Conservation (phyloP, 345 rosid genomes). For the Xanthoceras sorbifolium region DNA sequence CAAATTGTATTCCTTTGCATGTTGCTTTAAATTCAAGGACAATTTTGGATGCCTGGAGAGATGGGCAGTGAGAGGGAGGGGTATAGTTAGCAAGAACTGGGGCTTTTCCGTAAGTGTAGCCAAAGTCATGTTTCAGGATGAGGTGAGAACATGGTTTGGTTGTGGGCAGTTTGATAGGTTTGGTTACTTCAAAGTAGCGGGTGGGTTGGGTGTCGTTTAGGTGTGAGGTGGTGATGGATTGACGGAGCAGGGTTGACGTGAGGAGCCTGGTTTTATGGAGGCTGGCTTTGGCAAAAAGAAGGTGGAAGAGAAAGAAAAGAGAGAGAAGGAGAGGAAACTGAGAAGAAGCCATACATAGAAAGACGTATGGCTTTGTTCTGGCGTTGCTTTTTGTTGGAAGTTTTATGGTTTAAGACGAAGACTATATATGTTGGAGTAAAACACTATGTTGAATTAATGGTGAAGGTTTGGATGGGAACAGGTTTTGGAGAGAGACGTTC, state of each 20-base stretch:
- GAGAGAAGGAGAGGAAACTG: conserved; percentile 28
- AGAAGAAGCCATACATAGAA: conserved; percentile 44
- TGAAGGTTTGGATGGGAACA: not conserved
- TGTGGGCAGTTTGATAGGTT: conserved; percentile 47
- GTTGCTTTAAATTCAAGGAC: conserved; percentile 84
- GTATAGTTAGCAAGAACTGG: conserved; percentile 72
- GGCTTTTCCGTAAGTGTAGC: conserved; percentile 61
- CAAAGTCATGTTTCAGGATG: conserved; percentile 74
- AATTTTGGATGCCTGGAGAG: conserved; percentile 59
- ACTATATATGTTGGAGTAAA: not conserved
- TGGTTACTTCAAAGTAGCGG: conserved; percentile 76
- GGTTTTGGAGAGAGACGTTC: not conserved
- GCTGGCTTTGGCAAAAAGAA: conserved; percentile 36
- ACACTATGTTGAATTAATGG: not conserved
- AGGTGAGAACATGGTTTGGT: conserved; percentile 52
- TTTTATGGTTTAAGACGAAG: not conserved
- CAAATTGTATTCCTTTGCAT: conserved; percentile 74
- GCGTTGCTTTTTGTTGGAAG: not conserved
- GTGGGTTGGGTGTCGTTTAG: conserved; percentile 44
- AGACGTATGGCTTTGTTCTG: not conserved
- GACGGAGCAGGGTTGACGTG: conserved; percentile 33
- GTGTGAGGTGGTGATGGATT: conserved; percentile 26
- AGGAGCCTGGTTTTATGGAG: conserved; percentile 44
- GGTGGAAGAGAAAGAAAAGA: conserved; percentile 29
- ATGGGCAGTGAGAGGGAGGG: conserved; percentile 60